Evolutionary conservation across 2,329 filamentous ascomycete species (phyloP).

Genomic region (Xylariaceae sp.): DNA sequence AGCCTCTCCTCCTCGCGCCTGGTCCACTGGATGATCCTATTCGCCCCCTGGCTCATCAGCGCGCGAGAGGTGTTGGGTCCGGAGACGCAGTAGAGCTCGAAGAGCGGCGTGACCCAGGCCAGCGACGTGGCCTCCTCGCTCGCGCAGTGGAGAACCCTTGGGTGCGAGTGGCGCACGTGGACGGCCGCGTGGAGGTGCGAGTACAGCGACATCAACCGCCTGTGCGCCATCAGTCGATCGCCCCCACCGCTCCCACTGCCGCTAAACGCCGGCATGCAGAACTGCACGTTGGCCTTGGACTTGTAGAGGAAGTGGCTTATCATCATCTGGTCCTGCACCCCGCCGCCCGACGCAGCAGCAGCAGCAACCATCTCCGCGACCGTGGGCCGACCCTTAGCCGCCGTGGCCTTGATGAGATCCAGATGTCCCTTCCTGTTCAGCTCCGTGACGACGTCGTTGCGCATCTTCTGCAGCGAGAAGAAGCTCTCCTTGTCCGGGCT

Average conservation of each 20-base stretch:
- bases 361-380: constrained; percentile 74
- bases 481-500: constrained; percentile 92
- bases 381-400: constrained; percentile 63
- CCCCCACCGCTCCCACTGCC: no score
- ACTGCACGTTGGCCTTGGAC: constrained; percentile 89
- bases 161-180: constrained; percentile 77
- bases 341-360: no score
- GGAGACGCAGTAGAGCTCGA: constrained; percentile 94
- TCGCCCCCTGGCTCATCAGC: constrained; percentile 76
- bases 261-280: constrained; percentile 84
- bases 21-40: constrained; percentile 86
- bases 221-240: no score
- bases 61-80: constrained; percentile 61
- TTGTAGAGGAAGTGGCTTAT: constrained; percentile 95
- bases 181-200: constrained; percentile 76
- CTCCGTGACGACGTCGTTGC: constrained; percentile 58
- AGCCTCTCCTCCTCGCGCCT: constrained; percentile 86
- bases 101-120: constrained; percentile 84
- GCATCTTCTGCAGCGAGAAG: constrained; percentile 75
- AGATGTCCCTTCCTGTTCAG: constrained; percentile 72
- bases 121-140: constrained; percentile 71
- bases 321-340: no score
- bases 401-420: constrained; percentile 65
- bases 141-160: constrained; percentile 80
- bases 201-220: constrained; percentile 80